Percentiles rank a stretch among this genome's conserved stretches.
These are phyloP conservation scores for Quercus gilva DNA, from an alignment of 306 rosid species.

Conservation along the genomic window DNA sequence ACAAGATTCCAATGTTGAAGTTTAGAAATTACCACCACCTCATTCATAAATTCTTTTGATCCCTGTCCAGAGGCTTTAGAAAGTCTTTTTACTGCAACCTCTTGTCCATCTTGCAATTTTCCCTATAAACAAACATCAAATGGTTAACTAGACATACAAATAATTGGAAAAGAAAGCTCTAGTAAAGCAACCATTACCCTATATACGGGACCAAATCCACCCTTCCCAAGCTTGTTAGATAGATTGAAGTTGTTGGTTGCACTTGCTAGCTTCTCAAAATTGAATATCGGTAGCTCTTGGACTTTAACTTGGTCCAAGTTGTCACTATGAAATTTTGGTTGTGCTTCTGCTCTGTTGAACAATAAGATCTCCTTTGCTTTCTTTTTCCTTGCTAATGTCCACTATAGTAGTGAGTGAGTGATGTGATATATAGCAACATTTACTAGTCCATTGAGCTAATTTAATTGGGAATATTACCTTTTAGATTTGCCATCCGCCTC, in stretches of 20 bases:
- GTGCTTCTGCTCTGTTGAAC: background rate
- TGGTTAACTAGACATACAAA: no score
- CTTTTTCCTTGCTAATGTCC: background rate
- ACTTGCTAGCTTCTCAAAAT: constrained; percentile 28
- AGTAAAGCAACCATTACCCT: constrained; percentile 11
- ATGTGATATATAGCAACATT: background rate
- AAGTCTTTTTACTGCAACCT: constrained; percentile 45
- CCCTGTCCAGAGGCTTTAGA: constrained; percentile 45
- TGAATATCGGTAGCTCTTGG: constrained; percentile 39
- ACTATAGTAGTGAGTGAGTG: background rate
- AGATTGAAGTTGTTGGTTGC: constrained; percentile 41
- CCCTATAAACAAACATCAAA: constrained; percentile 22
- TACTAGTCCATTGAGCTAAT: background rate
- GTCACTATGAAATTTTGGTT: constrained; percentile 15
- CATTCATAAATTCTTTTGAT: constrained; percentile 43
- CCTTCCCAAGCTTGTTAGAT: constrained; percentile 28
- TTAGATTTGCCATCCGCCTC: background rate
- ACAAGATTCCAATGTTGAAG: constrained; percentile 57
- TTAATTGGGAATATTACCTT: constrained; percentile 2
- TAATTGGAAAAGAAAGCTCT: background rate
- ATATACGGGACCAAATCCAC: constrained; percentile 29
- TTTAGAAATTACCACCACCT: constrained; percentile 40
- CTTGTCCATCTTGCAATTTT: constrained; percentile 31
- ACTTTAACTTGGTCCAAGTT: constrained; percentile 26
- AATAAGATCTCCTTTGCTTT: background rate